Evolutionary conservation across 2,329 filamentous ascomycete genomes (phyloP).

Genomic region (Chaetomium sp.): DNA sequence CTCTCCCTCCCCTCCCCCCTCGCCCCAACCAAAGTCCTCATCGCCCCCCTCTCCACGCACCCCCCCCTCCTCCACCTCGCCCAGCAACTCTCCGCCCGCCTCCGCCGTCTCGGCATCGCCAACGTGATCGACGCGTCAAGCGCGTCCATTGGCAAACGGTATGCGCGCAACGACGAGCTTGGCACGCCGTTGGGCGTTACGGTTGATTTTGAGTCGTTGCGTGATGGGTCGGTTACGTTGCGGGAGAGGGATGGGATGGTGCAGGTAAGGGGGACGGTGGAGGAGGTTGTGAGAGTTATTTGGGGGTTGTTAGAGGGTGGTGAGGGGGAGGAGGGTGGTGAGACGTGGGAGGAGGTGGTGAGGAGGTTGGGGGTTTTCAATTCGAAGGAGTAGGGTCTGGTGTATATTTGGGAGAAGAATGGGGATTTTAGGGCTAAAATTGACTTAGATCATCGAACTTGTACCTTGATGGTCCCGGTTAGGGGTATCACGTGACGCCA

Average conservation of each 20-base stretch:
- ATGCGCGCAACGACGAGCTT: conserved; percentile 83
- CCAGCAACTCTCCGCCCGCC: conserved; percentile 34
- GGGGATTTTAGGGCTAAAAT: neutral
- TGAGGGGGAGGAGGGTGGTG: neutral
- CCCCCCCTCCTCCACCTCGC: conserved; percentile 56
- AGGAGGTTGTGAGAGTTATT: conserved; percentile 27
- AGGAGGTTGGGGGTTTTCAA: neutral
- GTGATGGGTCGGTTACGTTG: conserved; percentile 71
- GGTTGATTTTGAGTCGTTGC: conserved; percentile 87
- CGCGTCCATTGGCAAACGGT: conserved; percentile 70
- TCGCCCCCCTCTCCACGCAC: conserved; percentile 76
- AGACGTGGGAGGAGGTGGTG: conserved; percentile 6
- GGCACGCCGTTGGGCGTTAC: conserved; percentile 87
- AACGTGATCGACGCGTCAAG: conserved; percentile 79
- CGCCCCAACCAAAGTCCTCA: conserved; percentile 80
- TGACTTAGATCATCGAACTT: neutral
- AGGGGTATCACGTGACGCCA: conserved; percentile 2
- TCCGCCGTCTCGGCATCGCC: conserved; percentile 63
- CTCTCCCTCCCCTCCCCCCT: conserved; percentile 49
- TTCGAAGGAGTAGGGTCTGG: neutral
- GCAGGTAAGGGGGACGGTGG: conserved; percentile 73
- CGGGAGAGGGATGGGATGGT: conserved; percentile 79
- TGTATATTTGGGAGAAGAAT: neutral
- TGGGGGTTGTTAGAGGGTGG: neutral
- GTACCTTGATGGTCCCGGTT: neutral